Base-by-base conservation (phyloP, 257 asterid species). In the Cordia subcordata region DNA sequence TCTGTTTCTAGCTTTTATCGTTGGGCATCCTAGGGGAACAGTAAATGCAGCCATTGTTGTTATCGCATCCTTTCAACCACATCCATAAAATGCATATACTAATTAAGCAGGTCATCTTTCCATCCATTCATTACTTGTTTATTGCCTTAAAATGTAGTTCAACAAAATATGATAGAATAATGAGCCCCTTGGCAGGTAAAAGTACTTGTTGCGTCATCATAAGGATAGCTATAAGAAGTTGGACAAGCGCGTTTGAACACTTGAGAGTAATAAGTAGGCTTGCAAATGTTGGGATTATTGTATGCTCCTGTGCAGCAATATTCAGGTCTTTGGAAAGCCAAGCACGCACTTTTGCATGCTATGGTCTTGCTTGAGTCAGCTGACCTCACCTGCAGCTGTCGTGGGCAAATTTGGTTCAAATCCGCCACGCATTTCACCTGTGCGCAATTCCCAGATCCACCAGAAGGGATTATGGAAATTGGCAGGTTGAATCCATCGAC, bases 331-430 rank as follows among this genome's bases (percentile, higher is more conserved):
- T 53, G 37, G 33, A 85, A 79, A 32, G 87, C 92, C 58, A 81
- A 10, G 4, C 92, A 82, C 11, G 94, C 76, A 42, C 87, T 85
- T 50, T 82, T 81, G 55, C 92, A 88, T 5, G 81, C 94, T 58
- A 81, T 75, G 4, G 62, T 70, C 11, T 13, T 58, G 0, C 16
- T n/a, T 21, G 17, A 6, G 1, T 13, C 16, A 33, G 22, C 52
- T 56, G 55, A 17, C 4, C 11, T 64, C 40, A 85, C 76, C 61
- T 16, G 74, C 64, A 85, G 35, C 11, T 70, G 67, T n/a, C 27
- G 53, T 1, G 89, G 94, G 69, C 94, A 88, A n/a, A 16, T 55
- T 39, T 11, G 19, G 70, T 81, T 82, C 77, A 82, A 14, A 59
- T 81, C 68, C 5, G 73, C 13, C 15, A 10, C 46, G 46, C 92